Evolutionary conservation across 129 eudicot species (phyloP).

Genomic region (sunflower (Helianthus annuus)): DNA sequence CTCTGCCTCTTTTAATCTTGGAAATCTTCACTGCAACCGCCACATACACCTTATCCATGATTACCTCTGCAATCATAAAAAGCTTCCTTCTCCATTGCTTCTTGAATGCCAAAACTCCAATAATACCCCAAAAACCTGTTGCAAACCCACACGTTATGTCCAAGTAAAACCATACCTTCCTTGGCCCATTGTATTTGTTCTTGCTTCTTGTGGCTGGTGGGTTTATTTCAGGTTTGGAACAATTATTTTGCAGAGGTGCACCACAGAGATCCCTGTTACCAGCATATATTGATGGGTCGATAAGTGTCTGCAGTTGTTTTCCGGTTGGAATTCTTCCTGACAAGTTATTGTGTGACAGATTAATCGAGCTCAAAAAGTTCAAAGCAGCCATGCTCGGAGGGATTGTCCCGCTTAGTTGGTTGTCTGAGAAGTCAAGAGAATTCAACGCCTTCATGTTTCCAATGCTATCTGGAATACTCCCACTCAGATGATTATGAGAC

Average conservation of each 20-base stretch:
- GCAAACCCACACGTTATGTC: neutral
- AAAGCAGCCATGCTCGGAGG: neutral
- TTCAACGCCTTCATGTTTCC: neutral
- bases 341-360: neutral
- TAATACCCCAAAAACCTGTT: conserved; percentile 4
- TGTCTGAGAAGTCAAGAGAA: neutral
- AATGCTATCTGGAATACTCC: neutral
- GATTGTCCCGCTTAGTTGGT: neutral
- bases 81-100: neutral
- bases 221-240: neutral
- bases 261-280: neutral
- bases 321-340: neutral
- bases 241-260: neutral
- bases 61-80: neutral
- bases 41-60: neutral
- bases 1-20: neutral
- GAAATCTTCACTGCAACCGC: neutral
- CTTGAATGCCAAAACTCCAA: neutral
- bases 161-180: neutral
- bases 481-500: neutral
- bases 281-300: neutral
- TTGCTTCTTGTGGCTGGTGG: neutral
- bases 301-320: neutral
- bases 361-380: neutral
- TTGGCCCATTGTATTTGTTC: neutral